A percentile compares a stretch with the other conserved stretches of the same genome.
Evolutionary conservation across 2,329 filamentous ascomycete genomes (phyloP).

Genomic region (Colletotrichum melonis): DNA sequence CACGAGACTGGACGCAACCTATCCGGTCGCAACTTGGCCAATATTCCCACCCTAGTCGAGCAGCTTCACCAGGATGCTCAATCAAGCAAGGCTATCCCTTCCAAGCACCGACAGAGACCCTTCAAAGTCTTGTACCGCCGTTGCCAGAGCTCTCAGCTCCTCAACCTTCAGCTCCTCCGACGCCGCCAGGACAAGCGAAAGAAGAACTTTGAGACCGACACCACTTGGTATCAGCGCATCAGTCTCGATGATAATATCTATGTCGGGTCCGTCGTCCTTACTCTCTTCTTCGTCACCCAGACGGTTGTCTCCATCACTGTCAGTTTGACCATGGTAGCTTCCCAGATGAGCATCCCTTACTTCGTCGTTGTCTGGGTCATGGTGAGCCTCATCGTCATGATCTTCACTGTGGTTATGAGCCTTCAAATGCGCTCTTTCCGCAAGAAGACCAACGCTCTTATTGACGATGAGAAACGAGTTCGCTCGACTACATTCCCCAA

Average conservation of each 20-base stretch:
- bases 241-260: slow-evolving; percentile 14
- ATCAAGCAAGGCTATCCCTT: background rate
- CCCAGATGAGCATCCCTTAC: background rate
- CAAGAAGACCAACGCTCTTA: background rate
- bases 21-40: background rate
- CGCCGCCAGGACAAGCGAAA: background rate
- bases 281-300: slow-evolving; percentile 14
- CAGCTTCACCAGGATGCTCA: background rate
- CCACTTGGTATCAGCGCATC: slow-evolving; percentile 24
- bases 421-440: slow-evolving; percentile 21
- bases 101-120: background rate
- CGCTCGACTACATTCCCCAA: background rate
- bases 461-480: slow-evolving; percentile 22
- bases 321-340: background rate
- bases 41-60: slow-evolving; percentile 15
- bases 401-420: slow-evolving; percentile 2
- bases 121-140: background rate
- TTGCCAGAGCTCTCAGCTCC: background rate
- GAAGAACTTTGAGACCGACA: background rate
- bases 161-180: background rate
- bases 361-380: slow-evolving; percentile 19
- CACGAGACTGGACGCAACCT: background rate
- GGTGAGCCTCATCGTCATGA: slow-evolving; percentile 1
- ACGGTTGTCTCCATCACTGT: background rate
- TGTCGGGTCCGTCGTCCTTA: background rate